Evolutionary conservation across 305 asterid species (phyloP).

Genomic region (Fraxinus baroniana): DNA sequence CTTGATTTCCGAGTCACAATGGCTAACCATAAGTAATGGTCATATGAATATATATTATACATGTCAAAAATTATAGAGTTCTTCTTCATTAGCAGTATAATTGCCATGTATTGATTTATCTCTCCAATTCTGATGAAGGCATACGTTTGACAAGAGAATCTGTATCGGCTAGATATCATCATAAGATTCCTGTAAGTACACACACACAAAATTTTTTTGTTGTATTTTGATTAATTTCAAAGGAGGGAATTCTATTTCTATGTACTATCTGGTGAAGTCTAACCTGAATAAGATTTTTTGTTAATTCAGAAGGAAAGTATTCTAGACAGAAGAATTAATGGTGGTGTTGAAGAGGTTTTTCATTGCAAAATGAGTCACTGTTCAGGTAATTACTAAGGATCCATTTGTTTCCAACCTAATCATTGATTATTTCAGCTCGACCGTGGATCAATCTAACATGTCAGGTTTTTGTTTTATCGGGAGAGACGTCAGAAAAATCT

Average conservation of each 20-base stretch:
- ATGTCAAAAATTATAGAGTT: too few species aligned
- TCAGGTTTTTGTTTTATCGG: background rate
- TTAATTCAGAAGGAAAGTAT: conserved; percentile 13
- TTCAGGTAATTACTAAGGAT: conserved; percentile 45
- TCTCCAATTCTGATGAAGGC: conserved; percentile 26
- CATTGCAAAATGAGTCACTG: conserved; percentile 22
- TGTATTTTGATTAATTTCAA: background rate
- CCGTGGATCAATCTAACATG: background rate
- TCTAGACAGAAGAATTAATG: conserved; percentile 7
- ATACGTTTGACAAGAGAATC: conserved; percentile 36
- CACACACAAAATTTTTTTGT: background rate
- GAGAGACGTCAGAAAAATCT: background rate
- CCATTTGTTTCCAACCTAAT: background rate
- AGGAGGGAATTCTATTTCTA: too few species aligned
- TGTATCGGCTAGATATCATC: conserved; percentile 1
- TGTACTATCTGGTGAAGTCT: background rate
- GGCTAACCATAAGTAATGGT: background rate
- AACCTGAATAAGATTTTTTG: background rate
- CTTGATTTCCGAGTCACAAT: background rate
- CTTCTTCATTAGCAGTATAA: background rate
- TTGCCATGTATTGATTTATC: background rate
- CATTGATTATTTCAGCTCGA: background rate
- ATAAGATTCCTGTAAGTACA: conserved; percentile 30
- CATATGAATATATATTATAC: too few species aligned
- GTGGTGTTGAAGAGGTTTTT: conserved; percentile 21